Conservation (phyloP, 1,284 basidiomycete genomes). For the Austroboletus olivaceoglutinosus region DNA sequence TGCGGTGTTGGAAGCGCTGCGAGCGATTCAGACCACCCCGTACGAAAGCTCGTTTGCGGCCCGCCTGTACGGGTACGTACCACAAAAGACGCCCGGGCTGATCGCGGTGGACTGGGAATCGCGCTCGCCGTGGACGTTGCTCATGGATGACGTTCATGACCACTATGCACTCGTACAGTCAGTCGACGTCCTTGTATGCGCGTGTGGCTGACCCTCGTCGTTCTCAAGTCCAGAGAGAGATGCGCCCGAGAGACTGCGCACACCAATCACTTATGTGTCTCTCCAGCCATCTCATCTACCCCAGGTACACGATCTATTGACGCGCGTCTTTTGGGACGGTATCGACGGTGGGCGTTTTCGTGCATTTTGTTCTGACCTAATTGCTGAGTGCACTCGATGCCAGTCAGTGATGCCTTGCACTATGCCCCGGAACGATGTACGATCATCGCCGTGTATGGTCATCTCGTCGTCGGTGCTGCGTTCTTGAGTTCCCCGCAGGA, state of each 20-base stretch:
- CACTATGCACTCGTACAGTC: constrained; percentile 63
- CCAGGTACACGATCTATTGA: constrained; percentile 68
- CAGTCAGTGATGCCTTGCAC: constrained; percentile 67
- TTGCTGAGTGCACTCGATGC: not conserved
- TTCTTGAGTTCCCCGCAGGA: constrained; percentile 75
- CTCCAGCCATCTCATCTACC: constrained; percentile 57
- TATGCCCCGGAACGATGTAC: constrained; percentile 68
- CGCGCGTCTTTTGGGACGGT: constrained; percentile 67
- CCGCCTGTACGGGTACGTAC: constrained; percentile 47
- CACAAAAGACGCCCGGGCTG: constrained; percentile 29
- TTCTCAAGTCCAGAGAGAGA: constrained; percentile 54
- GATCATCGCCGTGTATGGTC: constrained; percentile 66
- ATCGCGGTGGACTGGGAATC: constrained; percentile 71
- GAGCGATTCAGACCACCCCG: constrained; percentile 56
- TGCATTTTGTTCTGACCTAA: not conserved
- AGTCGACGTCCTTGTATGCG: constrained; percentile 1
- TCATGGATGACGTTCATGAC: constrained; percentile 66
- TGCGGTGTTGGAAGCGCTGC: constrained; percentile 52
- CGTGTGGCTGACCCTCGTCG: not conserved
- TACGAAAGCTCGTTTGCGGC: constrained; percentile 63
- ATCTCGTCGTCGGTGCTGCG: constrained; percentile 70
- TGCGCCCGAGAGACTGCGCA: constrained; percentile 37
- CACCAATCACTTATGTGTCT: constrained; percentile 62
- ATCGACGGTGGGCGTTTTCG: constrained; percentile 56
- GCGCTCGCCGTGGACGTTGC: constrained; percentile 64